These are phyloP conservation scores for Saturnispora silvae DNA, from an alignment of 805 yeast species.

Conservation along the genomic window DNA sequence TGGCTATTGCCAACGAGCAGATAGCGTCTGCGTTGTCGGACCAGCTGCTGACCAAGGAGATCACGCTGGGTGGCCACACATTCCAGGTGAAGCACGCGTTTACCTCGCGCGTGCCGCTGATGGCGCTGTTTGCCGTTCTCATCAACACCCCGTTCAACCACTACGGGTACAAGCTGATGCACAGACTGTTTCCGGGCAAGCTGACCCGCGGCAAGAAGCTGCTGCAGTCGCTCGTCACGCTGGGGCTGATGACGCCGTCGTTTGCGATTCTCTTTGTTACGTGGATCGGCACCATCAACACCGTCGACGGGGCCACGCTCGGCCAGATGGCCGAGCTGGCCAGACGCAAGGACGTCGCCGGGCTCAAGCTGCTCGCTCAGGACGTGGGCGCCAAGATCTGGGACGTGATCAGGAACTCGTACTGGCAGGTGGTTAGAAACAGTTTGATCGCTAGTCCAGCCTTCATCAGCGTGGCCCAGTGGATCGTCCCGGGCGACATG, in stretches of 20 bases:
- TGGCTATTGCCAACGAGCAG: slow-evolving; percentile 48
- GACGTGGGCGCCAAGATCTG: slow-evolving; percentile 10
- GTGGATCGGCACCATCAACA: slow-evolving; percentile 43
- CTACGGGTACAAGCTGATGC: slow-evolving; percentile 37
- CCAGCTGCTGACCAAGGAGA: slow-evolving; percentile 24
- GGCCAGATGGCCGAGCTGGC: neutral
- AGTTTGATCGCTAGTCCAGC: slow-evolving; percentile 46
- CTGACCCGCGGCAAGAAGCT: slow-evolving; percentile 31
- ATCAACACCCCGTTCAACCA: slow-evolving; percentile 53
- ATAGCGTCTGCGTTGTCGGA: slow-evolving; percentile 42
- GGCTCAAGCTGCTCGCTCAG: slow-evolving; percentile 12
- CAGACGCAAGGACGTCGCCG: neutral
- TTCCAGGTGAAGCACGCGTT: slow-evolving; percentile 29
- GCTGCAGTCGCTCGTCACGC: slow-evolving; percentile 40
- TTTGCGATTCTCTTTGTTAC: slow-evolving; percentile 37
- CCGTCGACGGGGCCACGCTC: slow-evolving; percentile 7
- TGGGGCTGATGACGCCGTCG: slow-evolving; percentile 46
- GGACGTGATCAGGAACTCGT: slow-evolving; percentile 32
- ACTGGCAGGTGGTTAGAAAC: slow-evolving; percentile 36
- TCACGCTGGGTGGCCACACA: slow-evolving; percentile 13
- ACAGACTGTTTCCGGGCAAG: slow-evolving; percentile 34
- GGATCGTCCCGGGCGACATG: slow-evolving; percentile 41
- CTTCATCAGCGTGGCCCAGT: slow-evolving; percentile 46
- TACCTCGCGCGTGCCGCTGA: slow-evolving; percentile 36
- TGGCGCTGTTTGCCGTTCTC: slow-evolving; percentile 45